Evolutionary conservation across 1,284 basidiomycete genomes (phyloP).

Genomic region (Xerocomus cyaneibrunnescens): DNA sequence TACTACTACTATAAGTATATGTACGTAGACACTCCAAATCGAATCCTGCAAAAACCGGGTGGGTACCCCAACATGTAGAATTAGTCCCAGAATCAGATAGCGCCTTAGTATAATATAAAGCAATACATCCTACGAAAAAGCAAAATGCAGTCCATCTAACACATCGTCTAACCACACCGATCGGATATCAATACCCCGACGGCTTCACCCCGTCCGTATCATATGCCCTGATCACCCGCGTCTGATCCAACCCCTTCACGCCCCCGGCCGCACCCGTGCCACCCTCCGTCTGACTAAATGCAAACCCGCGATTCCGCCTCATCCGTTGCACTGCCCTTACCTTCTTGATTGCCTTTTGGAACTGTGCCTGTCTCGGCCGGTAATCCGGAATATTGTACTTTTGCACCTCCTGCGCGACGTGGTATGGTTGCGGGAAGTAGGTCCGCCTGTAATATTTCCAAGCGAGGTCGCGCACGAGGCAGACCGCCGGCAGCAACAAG

Average conservation of each 20-base stretch:
- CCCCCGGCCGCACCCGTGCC: conserved; percentile 62
- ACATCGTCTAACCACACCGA: too few species aligned
- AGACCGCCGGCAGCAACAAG: conserved; percentile 84
- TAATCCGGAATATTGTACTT: conserved; percentile 99
- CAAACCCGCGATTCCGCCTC: conserved; percentile 92
- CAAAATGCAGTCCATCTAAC: too few species aligned
- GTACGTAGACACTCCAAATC: too few species aligned
- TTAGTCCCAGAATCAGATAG: too few species aligned
- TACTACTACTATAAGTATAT: too few species aligned
- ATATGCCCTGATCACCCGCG: conserved; percentile 84
- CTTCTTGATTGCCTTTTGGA: conserved; percentile 98
- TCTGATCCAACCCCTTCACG: conserved; percentile 57
- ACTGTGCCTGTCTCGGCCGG: conserved; percentile 96
- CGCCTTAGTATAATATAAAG: too few species aligned
- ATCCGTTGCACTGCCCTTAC: conserved; percentile 94
- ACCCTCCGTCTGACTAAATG: conserved; percentile 94
- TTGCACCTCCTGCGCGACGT: conserved; percentile 96
- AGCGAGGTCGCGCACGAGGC: conserved; percentile 86
- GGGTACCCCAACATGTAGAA: too few species aligned
- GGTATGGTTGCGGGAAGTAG: conserved; percentile 88
- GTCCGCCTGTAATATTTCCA: conserved; percentile 98
- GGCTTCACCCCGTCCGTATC: conserved; percentile 80
- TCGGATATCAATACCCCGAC: conserved; percentile 56
- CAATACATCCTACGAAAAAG: too few species aligned
- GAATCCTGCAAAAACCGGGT: too few species aligned